Percentiles rank a stretch among this genome's conserved stretches.
phyloP scores from a whole-genome alignment of 2,329 filamentous ascomycete species.

The Fusarium brevicatenulatum region DNA sequence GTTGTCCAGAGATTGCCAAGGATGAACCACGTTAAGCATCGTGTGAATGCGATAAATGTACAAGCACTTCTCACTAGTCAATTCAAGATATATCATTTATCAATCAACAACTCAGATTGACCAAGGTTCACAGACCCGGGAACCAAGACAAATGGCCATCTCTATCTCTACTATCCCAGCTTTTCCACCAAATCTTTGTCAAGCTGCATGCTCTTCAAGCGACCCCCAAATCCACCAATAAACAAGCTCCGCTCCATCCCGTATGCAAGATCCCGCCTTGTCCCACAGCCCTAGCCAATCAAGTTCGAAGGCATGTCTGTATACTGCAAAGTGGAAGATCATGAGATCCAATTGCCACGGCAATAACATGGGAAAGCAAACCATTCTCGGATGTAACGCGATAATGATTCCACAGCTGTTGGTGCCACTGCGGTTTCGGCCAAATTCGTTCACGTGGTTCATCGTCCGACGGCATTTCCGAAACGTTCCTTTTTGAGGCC shows the following conservation, averaged over 20 bases:
- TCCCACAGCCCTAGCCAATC: not conserved
- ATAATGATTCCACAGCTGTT: not conserved
- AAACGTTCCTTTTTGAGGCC: not conserved
- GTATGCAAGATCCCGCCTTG: constrained; percentile 22
- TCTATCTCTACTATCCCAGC: not conserved
- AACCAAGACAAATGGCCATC: too few species aligned
- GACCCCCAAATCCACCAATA: not conserved
- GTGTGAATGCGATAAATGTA: not conserved
- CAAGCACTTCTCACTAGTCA: not conserved
- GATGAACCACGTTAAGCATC: not conserved
- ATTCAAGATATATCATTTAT: not conserved
- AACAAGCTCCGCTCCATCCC: constrained; percentile 9
- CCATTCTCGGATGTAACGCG: not conserved
- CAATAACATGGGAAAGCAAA: constrained; percentile 17
- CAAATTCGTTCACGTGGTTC: constrained; percentile 26
- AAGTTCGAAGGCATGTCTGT: not conserved
- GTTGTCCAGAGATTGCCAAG: not conserved
- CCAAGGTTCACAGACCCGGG: not conserved
- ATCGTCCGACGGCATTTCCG: constrained; percentile 23
- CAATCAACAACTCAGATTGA: too few species aligned
- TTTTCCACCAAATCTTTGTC: not conserved
- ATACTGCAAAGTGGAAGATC: constrained; percentile 21
- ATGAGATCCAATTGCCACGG: constrained; percentile 8
- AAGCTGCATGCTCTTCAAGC: not conserved
- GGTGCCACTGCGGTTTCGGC: constrained; percentile 12